Evolutionary conservation across 106 monocot species (phyloP).

Genomic region (Apostasia ramifera): DNA sequence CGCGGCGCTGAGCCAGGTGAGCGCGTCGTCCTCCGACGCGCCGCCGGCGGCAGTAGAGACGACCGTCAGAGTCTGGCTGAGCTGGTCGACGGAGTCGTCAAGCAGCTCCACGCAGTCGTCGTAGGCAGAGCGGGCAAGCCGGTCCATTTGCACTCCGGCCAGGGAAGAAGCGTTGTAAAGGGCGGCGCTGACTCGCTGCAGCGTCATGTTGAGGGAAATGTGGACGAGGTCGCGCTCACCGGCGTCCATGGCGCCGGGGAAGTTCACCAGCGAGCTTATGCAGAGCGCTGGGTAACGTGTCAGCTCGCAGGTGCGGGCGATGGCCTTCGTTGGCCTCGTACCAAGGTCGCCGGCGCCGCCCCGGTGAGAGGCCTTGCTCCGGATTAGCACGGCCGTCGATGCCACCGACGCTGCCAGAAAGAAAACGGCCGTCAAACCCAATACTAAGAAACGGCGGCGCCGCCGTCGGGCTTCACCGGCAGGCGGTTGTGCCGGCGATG

Average conservation of each 20-base stretch:
- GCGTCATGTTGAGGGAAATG: constrained; percentile 79
- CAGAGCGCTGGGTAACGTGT: constrained; percentile 58
- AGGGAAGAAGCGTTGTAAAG: constrained; percentile 52
- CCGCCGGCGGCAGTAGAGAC: constrained; percentile 4
- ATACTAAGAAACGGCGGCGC: constrained; percentile 4
- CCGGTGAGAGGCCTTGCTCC: neutral
- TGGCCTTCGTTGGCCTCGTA: constrained; percentile 35
- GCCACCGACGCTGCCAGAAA: constrained; percentile 22
- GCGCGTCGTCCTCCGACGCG: constrained; percentile 46
- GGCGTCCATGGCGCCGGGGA: constrained; percentile 51
- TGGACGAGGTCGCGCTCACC: constrained; percentile 52
- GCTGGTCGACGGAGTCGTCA: constrained; percentile 52
- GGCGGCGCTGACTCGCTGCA: constrained; percentile 43
- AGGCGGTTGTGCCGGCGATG: neutral
- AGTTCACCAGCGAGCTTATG: constrained; percentile 47
- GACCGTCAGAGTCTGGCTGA: constrained; percentile 39
- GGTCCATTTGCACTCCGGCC: constrained; percentile 34
- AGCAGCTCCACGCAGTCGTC: constrained; percentile 89
- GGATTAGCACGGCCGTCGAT: constrained; percentile 15
- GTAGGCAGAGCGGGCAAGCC: constrained; percentile 46
- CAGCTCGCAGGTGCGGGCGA: constrained; percentile 36
- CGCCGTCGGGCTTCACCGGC: neutral
- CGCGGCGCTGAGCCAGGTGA: constrained; percentile 82
- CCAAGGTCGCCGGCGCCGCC: neutral
- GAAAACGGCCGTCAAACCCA: constrained; percentile 14